Evolutionary conservation across 2,329 filamentous ascomycete genomes (phyloP).

Genomic region (Davidsoniella australis): DNA sequence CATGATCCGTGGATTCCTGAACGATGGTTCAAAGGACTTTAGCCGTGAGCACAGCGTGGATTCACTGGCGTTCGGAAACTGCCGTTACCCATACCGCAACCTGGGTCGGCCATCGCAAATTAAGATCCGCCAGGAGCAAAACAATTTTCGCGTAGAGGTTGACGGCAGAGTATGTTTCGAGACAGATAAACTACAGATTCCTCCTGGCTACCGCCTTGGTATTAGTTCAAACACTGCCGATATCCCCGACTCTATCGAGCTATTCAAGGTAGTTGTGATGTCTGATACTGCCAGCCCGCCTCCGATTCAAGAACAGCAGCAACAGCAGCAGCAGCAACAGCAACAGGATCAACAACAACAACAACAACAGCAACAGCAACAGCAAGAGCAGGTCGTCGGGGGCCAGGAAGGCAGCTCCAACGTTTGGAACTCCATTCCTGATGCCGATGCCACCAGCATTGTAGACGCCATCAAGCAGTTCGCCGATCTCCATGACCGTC

Average conservation of each 20-base stretch:
- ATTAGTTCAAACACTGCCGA: conserved; percentile 79
- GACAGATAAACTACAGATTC: conserved; percentile 61
- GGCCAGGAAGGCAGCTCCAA: conserved; percentile 14
- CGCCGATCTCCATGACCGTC: conserved; percentile 65
- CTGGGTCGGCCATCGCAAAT: conserved; percentile 68
- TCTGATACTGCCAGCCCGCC: conserved; percentile 29
- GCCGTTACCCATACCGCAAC: conserved; percentile 80
- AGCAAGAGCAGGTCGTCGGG: conserved; percentile 13
- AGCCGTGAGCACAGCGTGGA: conserved; percentile 61
- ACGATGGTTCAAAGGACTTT: conserved; percentile 74
- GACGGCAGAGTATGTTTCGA: conserved; percentile 74
- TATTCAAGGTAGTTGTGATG: conserved; percentile 70
- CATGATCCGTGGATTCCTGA: conserved; percentile 79
- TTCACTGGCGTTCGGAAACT: conserved; percentile 81
- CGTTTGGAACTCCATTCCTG: conserved; percentile 28
- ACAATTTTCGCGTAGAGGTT: conserved; percentile 58
- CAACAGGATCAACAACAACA: conserved; percentile 19
- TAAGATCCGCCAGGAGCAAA: conserved; percentile 48
- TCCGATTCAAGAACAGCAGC: conserved; percentile 13
- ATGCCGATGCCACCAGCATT: conserved; percentile 30
- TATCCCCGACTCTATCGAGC: conserved; percentile 83
- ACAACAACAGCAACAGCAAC: conserved; percentile 20
- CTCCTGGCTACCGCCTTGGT: conserved; percentile 68
- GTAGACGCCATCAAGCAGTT: conserved; percentile 47
- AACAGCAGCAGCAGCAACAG: conserved; percentile 16